Base-by-base conservation (phyloP, 257 asterid species). In the Rubia yunnanensis region DNA sequence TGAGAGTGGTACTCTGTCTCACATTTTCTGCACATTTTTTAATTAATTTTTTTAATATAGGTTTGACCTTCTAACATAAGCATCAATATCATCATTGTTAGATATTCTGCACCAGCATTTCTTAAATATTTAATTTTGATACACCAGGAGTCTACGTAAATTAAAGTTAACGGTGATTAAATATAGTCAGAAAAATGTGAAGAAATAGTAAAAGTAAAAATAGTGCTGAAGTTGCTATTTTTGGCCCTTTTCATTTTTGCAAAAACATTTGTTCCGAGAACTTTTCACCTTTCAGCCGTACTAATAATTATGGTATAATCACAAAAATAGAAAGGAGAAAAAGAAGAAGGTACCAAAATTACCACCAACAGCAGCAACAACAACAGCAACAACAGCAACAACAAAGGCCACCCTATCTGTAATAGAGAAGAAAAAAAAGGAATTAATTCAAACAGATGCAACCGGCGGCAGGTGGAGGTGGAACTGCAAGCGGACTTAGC, bases 381-480 rank as follows among this genome's bases (percentile, higher is more conserved):
- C n/a, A n/a, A n/a, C n/a, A n/a, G n/a, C n/a, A n/a, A n/a, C n/a
- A 32, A 44, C 52, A 44, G 52, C 52, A 44, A 17, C 52, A 44
- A 44, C 52, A 44, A 44, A 44, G 22, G 17, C 52, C 52, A 6
- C 20, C 61, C 34, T 20, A 32, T 36, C 70, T 50, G 30, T 30
- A 65, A 65, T 53, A 2, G 58, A 28, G 9, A n/a, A 50, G 44
- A 64, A 64, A 46, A 24, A 14, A 14, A 3, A 44, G 52, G 26
- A 50, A 49, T 48, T 48, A 14, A 28, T 30, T 3, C 3, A 5
- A n/a, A 76, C 78, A 75, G 84, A 91, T 91, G 98, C 96, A 91
- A 79, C 82, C 87, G 57, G 80, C 87, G 57, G 80, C 76, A 64
- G 81, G 82, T 60, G 77, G 81, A 63, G 81, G 87, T 67, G 91